Evolutionary conservation across 352 stramenopile species (phyloP).

Genomic region (Pythium aphanidermatum): DNA sequence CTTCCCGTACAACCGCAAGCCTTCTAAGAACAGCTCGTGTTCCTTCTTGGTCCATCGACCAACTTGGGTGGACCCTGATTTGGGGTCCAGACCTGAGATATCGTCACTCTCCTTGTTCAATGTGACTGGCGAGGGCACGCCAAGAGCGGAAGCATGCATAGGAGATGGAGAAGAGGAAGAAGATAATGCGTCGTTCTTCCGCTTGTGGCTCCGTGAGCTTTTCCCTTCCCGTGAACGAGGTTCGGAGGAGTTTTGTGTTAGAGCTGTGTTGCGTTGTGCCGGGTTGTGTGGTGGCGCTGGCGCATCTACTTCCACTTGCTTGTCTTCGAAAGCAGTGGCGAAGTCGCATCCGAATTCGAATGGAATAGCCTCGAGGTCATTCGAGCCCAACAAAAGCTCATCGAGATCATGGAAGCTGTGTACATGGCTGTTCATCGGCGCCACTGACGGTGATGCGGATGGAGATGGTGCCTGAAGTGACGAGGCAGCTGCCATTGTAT

Average conservation of each 20-base stretch:
- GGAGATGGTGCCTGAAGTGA: no score
- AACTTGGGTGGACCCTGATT: conserved; percentile 28
- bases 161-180: background rate
- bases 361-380: conserved; percentile 26
- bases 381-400: conserved; percentile 27
- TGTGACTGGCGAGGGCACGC: background rate
- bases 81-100: conserved; percentile 2
- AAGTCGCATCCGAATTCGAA: conserved; percentile 41
- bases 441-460: background rate
- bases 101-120: conserved; percentile 6
- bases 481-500: no score
- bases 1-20: conserved; percentile 79
- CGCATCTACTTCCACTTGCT: conserved; percentile 13
- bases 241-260: background rate
- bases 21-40: conserved; percentile 86
- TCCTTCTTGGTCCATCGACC: conserved; percentile 88
- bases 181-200: conserved; percentile 15
- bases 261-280: no score
- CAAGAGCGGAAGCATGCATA: background rate
- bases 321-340: conserved; percentile 30
- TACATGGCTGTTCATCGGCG: background rate
- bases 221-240: conserved; percentile 7
- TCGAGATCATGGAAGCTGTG: conserved; percentile 26
- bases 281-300: background rate
- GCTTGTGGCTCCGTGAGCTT: conserved; percentile 17